A percentile compares a stretch with the other conserved stretches of the same genome.
phyloP scores from a whole-genome alignment of 257 asterid species.

The Nemophila menziesii region DNA sequence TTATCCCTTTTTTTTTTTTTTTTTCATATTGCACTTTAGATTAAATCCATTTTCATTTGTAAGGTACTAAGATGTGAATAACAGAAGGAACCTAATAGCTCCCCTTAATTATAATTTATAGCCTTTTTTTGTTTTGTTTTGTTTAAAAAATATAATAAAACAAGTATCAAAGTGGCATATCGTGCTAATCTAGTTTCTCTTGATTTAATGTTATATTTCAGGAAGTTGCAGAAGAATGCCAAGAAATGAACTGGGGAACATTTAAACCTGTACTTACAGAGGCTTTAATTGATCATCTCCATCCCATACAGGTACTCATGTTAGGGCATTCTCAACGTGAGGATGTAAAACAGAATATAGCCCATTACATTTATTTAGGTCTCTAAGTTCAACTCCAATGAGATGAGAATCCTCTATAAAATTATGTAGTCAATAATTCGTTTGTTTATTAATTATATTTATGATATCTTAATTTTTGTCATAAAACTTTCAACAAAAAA shows the following conservation, averaged over 20 bases:
- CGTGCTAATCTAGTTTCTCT: not conserved
- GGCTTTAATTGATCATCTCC: conserved; percentile 76
- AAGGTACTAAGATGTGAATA: no score
- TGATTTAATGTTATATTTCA: conserved; percentile 21
- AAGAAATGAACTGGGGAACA: conserved; percentile 81
- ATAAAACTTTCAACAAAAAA: no score
- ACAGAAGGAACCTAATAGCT: no score
- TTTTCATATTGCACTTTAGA: conserved; percentile 1
- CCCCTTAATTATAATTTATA: no score
- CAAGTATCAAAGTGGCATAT: not conserved
- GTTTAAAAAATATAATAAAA: not conserved
- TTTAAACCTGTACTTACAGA: conserved; percentile 69
- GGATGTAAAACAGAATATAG: not conserved
- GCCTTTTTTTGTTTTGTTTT: not conserved
- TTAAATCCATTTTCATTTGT: not conserved
- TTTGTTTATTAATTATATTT: no score
- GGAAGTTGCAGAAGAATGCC: conserved; percentile 87
- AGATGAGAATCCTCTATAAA: no score
- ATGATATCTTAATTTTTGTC: no score
- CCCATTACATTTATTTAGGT: not conserved
- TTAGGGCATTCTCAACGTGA: conserved; percentile 3
- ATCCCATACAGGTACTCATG: conserved; percentile 87
- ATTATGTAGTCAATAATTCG: no score
- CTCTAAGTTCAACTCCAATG: no score
- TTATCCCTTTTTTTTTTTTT: not conserved